Evolutionary conservation across 2,329 filamentous ascomycete species (phyloP).

Genomic region (Hypomyces rosellus): DNA sequence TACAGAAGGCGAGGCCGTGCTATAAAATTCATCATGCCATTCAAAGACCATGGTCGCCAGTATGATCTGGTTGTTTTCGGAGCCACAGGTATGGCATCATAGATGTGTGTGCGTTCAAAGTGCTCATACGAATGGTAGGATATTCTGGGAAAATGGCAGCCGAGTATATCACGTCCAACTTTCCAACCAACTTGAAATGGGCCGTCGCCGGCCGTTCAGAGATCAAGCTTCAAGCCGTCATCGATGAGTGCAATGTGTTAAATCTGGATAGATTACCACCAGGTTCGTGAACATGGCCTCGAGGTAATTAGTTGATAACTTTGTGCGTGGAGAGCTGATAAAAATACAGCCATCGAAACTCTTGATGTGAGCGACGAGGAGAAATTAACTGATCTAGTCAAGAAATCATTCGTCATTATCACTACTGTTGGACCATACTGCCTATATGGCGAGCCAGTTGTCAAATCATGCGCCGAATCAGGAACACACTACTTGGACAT

Average conservation of each 20-base stretch:
- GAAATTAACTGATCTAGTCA: constrained; percentile 43
- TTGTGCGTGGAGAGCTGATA: constrained; percentile 3
- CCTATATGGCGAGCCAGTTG: constrained; percentile 50
- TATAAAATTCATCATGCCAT: constrained; percentile 31
- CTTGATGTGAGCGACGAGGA: constrained; percentile 39
- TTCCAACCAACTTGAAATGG: constrained; percentile 78
- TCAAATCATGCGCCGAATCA: constrained; percentile 55
- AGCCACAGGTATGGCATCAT: constrained; percentile 41
- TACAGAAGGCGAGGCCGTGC: too few relatives aligned
- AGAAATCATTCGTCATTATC: constrained; percentile 52
- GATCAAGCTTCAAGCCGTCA: constrained; percentile 64
- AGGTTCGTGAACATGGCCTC: constrained; percentile 40
- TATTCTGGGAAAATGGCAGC: constrained; percentile 77
- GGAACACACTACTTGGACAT: constrained; percentile 61
- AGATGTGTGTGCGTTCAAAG: not conserved
- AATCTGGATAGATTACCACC: constrained; percentile 66
- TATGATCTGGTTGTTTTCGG: constrained; percentile 55
- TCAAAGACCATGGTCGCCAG: constrained; percentile 44
- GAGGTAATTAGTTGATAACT: too few relatives aligned
- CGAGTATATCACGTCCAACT: constrained; percentile 63
- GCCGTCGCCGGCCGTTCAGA: constrained; percentile 79
- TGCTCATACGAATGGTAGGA: constrained; percentile 41
- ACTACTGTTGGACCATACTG: constrained; percentile 55
- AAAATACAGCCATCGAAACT: constrained; percentile 43
- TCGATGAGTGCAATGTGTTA: constrained; percentile 57